Base-by-base conservation (phyloP, 768 basidiomycete species). In the Termitomyces sp. region DNA sequence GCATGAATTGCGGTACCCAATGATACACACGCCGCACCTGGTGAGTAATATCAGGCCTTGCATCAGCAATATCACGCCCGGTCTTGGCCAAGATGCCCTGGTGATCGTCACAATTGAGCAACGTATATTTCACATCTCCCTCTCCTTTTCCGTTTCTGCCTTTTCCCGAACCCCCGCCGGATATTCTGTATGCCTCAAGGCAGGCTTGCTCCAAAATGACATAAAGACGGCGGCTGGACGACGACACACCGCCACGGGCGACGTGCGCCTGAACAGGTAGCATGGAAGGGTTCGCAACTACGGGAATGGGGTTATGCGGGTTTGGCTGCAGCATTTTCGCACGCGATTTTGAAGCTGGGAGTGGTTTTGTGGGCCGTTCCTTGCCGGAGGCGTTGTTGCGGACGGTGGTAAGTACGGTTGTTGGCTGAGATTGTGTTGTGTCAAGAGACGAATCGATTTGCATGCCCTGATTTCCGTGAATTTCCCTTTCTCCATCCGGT, bases 81-180 rank as follows among this genome's bases (percentile, higher is more conserved):
- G 94, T 97, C 74, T 97, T 98, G 5, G 97, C 96, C 61, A 99
- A 79, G 65, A 99, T 97, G 57, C 96, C 96, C 72, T 99, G 97
- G 74, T 98, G 97, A 65, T 98, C 97, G 70, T 98, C 97, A 72
- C 97, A 98, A 74, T 99, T 99, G 64, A 99, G 74, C 59, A 99
- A 76, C 9, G 95, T 95, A 73, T 98, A 98, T 75, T 98, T 98
- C 59, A 92, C 93, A 59, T 96, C 95, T 27, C 81, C 81, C 58
- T 86, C 86, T 58, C 81, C 83, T 61, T 84, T 82, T 51, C 79
- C 70, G 37, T 77, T 67, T 77, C 84, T 71, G 70, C 82, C 70
- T 79, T 82, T 65, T 49, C 82, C 81, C 54, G 81, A 77, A 49
- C 84, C 80, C 27, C 83, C 80, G 47, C 84, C 79, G 47, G 87